Conservation (phyloP, 106 monocot genomes). For the Platanthera zijinensis region DNA sequence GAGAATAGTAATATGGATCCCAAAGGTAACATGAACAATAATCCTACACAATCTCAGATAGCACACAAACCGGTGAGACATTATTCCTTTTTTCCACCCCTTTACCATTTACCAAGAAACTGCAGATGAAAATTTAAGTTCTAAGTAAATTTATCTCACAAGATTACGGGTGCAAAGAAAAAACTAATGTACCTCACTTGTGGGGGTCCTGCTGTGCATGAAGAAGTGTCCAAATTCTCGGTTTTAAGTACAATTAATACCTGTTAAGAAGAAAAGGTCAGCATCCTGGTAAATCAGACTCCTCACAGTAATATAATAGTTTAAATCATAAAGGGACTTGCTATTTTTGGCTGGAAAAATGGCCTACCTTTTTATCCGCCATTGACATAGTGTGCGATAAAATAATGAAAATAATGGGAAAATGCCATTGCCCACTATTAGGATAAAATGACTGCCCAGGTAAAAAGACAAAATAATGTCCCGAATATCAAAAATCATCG, state of each 20-base stretch:
- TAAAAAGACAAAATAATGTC: no score
- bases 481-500: no score
- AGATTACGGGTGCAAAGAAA: not conserved
- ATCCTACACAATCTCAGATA: not conserved
- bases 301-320: not conserved
- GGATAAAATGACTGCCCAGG: no score
- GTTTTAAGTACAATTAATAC: conserved; percentile 37
- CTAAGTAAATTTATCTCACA: not conserved
- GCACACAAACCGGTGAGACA: conserved; percentile 33
- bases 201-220: conserved; percentile 38
- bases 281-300: not conserved
- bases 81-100: conserved; percentile 75
- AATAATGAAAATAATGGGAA: no score
- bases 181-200: conserved; percentile 32
- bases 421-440: no score
- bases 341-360: no score
- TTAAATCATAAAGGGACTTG: not conserved
- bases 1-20: not conserved
- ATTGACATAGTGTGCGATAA: no score
- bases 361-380: no score
- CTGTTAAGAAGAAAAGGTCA: conserved; percentile 17
- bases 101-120: conserved; percentile 80
- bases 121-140: conserved; percentile 10
- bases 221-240: conserved; percentile 42
- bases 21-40: not conserved